Conservation (phyloP, 371 early-diverging fungal species). For the Syncephalastrum sp. region DNA sequence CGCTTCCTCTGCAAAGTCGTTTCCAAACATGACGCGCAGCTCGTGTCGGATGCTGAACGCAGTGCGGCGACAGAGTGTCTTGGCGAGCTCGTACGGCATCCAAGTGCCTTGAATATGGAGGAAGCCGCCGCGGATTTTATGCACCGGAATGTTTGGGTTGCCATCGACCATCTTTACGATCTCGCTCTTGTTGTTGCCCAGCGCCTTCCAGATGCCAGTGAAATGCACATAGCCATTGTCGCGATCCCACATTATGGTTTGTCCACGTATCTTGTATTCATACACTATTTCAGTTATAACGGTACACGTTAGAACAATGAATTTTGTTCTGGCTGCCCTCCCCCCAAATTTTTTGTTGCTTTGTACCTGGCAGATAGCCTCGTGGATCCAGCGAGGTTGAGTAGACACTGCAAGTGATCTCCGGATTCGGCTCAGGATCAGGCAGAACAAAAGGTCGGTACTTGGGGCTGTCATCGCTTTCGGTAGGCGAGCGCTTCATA, state of each 20-base stretch:
- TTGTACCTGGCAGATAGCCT: constrained; percentile 67
- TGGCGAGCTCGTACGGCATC: constrained; percentile 65
- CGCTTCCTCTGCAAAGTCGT: constrained; percentile 50
- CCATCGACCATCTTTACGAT: constrained; percentile 68
- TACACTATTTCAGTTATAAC: constrained; percentile 2
- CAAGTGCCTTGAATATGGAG: constrained; percentile 75
- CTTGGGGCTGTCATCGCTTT: no score
- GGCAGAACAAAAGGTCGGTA: no score
- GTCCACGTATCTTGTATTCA: constrained; percentile 60
- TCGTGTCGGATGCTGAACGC: constrained; percentile 62
- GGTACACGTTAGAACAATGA: no score
- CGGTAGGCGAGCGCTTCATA: no score
- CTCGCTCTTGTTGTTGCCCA: constrained; percentile 68
- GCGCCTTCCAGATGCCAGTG: constrained; percentile 76
- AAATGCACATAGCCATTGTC: constrained; percentile 69
- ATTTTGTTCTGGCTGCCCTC: not conserved
- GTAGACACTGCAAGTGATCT: constrained; percentile 35
- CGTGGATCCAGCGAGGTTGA: constrained; percentile 66
- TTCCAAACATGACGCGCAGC: constrained; percentile 63
- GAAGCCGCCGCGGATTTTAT: constrained; percentile 70
- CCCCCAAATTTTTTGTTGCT: not conserved
- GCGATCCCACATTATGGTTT: constrained; percentile 75
- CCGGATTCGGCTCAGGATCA: not conserved
- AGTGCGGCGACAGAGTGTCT: constrained; percentile 52
- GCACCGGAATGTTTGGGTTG: constrained; percentile 60